A percentile compares a stretch with the other conserved stretches of the same genome.
phyloP scores from a whole-genome alignment of 495 filamentous ascomycete species.

The Penicillium roqueforti region DNA sequence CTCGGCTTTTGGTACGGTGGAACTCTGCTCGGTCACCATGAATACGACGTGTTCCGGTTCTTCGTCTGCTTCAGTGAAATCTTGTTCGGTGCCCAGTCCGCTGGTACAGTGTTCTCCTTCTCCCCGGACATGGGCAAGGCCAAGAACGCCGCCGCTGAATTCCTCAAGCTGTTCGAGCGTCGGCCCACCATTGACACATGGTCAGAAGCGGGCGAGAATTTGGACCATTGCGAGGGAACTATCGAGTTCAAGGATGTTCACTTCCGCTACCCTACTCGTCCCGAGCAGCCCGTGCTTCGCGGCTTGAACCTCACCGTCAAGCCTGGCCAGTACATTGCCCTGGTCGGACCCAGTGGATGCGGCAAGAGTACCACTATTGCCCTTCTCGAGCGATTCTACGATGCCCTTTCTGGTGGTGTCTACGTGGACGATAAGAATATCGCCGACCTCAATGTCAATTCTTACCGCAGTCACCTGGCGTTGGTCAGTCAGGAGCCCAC shows the following conservation, averaged over 20 bases:
- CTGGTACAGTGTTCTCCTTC: conserved; percentile 84
- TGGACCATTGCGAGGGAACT: conserved; percentile 58
- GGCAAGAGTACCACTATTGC: conserved; percentile 81
- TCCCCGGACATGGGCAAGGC: conserved; percentile 86
- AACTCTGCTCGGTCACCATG: conserved; percentile 61
- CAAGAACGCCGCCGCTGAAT: conserved; percentile 68
- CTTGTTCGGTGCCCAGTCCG: conserved; percentile 79
- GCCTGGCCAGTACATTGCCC: conserved; percentile 73
- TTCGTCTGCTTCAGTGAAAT: conserved; percentile 79
- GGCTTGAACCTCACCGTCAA: conserved; percentile 68
- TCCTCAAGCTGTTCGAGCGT: conserved; percentile 76
- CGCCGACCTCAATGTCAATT: conserved; percentile 66
- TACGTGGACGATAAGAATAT: conserved; percentile 74
- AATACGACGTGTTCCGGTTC: conserved; percentile 75
- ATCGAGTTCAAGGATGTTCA: conserved; percentile 77
- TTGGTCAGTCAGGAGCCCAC: conserved; percentile 87
- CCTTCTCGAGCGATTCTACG: conserved; percentile 81
- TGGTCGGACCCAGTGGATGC: conserved; percentile 79
- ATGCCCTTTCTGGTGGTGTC: conserved; percentile 67
- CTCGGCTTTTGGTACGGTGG: conserved; percentile 97
- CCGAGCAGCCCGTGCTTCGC: conserved; percentile 73
- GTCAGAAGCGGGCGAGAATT: conserved; percentile 63
- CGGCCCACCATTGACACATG: conserved; percentile 76
- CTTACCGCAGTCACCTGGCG: conserved; percentile 70
- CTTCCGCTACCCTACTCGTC: conserved; percentile 76